Evolutionary conservation across 352 stramenopile species (phyloP).

Genomic region (Globisporangium parvum): DNA sequence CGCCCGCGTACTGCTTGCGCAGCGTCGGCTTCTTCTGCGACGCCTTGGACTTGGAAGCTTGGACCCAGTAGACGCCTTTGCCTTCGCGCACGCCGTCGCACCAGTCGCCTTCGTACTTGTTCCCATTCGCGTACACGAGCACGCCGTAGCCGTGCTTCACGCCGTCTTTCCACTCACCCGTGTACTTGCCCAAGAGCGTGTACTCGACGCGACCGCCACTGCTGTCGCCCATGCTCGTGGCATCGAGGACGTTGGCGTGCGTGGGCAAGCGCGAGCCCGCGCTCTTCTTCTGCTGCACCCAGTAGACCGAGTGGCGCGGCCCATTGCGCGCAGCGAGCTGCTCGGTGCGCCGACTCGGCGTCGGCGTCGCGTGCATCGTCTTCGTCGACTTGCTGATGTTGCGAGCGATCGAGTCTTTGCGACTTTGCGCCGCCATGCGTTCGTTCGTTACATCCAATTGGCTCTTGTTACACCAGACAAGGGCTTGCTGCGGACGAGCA

Average conservation of each 20-base stretch:
- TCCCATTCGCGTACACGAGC: slow-evolving; percentile 86
- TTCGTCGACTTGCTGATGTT: not conserved
- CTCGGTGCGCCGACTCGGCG: slow-evolving; percentile 43
- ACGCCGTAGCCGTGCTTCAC: slow-evolving; percentile 90
- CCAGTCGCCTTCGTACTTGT: slow-evolving; percentile 90
- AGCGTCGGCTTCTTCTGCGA: slow-evolving; percentile 46
- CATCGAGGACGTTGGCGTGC: slow-evolving; percentile 24
- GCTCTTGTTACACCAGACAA: too few relatives aligned
- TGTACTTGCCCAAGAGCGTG: slow-evolving; percentile 80
- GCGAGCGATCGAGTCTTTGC: not conserved
- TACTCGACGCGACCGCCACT: slow-evolving; percentile 45
- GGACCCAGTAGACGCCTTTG: slow-evolving; percentile 75
- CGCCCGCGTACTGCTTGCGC: slow-evolving; percentile 80
- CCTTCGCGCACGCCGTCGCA: slow-evolving; percentile 74
- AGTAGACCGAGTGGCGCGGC: slow-evolving; percentile 74
- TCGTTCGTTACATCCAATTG: too few relatives aligned
- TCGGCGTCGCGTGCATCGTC: slow-evolving; percentile 1
- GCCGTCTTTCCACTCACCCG: slow-evolving; percentile 91
- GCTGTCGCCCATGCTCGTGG: slow-evolving; percentile 20
- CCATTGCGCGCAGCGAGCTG: slow-evolving; percentile 58
- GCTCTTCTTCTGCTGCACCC: slow-evolving; percentile 44
- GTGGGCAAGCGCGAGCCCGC: slow-evolving; percentile 20
- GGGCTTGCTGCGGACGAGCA: too few relatives aligned
- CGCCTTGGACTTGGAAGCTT: slow-evolving; percentile 42
- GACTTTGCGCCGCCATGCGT: too few relatives aligned